phyloP scores from a whole-genome alignment of 106 monocot species.

The Dioscorea alata region DNA sequence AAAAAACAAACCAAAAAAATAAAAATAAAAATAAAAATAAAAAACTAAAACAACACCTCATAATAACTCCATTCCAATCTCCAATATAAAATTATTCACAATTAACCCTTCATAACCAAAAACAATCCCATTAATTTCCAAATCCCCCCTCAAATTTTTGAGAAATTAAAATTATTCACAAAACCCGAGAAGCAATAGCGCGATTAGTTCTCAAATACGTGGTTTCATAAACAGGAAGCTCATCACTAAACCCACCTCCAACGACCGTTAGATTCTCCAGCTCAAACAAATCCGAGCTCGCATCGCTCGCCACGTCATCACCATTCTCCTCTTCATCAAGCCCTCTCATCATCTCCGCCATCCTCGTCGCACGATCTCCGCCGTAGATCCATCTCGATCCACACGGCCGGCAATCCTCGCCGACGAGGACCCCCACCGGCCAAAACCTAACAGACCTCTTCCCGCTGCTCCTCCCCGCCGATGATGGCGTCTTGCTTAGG shows the following conservation, averaged over 20 bases:
- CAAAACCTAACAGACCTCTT: neutral
- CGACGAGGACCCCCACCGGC: neutral
- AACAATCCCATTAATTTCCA: too few species aligned
- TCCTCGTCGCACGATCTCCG: neutral
- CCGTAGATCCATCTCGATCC: neutral
- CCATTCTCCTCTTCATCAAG: neutral
- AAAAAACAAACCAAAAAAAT: too few species aligned
- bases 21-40: too few species aligned
- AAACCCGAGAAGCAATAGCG: conserved; percentile 20
- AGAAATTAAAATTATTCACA: conserved; percentile 7
- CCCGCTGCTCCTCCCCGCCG: neutral
- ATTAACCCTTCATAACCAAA: too few species aligned
- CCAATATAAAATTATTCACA: too few species aligned
- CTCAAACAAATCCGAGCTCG: neutral
- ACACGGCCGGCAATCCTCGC: neutral
- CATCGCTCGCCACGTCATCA: conserved; percentile 3
- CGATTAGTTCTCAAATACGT: conserved; percentile 21
- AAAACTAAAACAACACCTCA: too few species aligned
- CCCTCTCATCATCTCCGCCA: neutral
- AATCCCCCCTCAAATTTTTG: neutral
- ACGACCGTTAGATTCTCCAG: conserved; percentile 32
- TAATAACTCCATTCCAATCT: too few species aligned
- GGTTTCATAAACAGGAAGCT: conserved; percentile 56
- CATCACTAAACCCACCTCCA: conserved; percentile 18
- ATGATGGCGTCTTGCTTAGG: neutral